Percentiles rank a stretch among this genome's conserved stretches.
phyloP scores from a whole-genome alignment of 371 early-diverging fungal species.

The Quaeritorhiza haematococci region DNA sequence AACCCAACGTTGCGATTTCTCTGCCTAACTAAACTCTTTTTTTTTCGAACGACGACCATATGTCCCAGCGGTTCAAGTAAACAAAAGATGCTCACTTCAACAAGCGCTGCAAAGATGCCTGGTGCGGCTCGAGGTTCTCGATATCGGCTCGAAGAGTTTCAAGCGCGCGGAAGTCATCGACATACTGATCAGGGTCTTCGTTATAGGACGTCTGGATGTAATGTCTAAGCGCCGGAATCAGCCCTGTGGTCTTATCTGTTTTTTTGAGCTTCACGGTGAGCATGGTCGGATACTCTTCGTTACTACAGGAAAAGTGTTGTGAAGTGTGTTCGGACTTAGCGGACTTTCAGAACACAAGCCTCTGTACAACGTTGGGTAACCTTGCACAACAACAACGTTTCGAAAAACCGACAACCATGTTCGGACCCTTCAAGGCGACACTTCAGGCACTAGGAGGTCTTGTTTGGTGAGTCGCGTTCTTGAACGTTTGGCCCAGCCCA shows the following conservation, averaged over 20 bases:
- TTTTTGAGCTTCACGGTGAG: too few species aligned
- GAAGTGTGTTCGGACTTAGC: too few species aligned
- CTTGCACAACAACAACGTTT: too few species aligned
- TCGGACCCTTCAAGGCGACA: slow-evolving; percentile 73
- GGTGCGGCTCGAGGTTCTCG: slow-evolving; percentile 62
- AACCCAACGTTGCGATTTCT: not conserved
- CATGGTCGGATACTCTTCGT: too few species aligned
- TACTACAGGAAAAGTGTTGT: too few species aligned
- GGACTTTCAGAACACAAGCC: too few species aligned
- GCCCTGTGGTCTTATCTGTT: too few species aligned
- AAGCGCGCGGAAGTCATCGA: slow-evolving; percentile 78
- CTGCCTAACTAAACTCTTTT: too few species aligned
- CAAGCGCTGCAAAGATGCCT: slow-evolving; percentile 61
- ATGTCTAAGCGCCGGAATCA: too few species aligned
- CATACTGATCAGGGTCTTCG: slow-evolving; percentile 79
- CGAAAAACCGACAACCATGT: slow-evolving; percentile 50
- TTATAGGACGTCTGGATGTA: slow-evolving; percentile 70
- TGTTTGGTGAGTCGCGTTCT: too few species aligned
- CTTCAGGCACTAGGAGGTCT: slow-evolving; percentile 64
- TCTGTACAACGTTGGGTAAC: too few species aligned
- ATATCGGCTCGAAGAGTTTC: slow-evolving; percentile 73
- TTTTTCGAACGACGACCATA: not conserved
- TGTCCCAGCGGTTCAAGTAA: not conserved
- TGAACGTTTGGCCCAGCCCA: too few species aligned
- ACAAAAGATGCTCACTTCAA: slow-evolving; percentile 46